A percentile compares a stretch with the other conserved stretches of the same genome.
Conservation (phyloP, 345 rosid species). For the Eucalyptus polyanthemos region DNA sequence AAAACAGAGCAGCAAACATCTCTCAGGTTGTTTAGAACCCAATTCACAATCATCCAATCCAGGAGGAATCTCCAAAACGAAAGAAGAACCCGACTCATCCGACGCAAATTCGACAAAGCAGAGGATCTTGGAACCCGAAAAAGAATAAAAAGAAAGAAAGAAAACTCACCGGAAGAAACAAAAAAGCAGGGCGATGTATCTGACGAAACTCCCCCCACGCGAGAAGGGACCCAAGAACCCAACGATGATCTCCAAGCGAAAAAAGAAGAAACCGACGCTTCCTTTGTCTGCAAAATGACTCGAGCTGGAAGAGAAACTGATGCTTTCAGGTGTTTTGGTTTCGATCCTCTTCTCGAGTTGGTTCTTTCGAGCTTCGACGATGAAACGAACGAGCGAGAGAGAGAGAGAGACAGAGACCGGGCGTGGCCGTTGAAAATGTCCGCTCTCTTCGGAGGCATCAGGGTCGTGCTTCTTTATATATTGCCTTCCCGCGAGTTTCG, state of each 20-base stretch:
- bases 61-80: not conserved
- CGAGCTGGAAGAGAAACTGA: not conserved
- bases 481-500: constrained; percentile 36
- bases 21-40: not conserved
- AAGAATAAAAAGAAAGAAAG: not conserved
- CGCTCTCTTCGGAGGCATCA: constrained; percentile 3
- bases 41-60: not conserved
- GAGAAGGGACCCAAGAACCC: not conserved
- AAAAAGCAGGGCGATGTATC: not conserved
- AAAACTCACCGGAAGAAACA: not conserved
- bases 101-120: not conserved
- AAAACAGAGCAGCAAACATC: not conserved
- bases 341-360: not conserved
- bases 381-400: not conserved
- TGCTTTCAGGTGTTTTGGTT: not conserved
- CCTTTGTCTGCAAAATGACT: not conserved
- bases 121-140: not conserved
- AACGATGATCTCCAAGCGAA: not conserved
- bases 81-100: not conserved
- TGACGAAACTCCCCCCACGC: not conserved
- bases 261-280: not conserved
- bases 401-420: not conserved
- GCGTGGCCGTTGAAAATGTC: constrained; percentile 10
- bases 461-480: not conserved
- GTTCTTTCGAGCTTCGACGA: not conserved